These are phyloP conservation scores for Mycena haematopus DNA, from an alignment of 768 basidiomycete genomes.

Conservation along the genomic window DNA sequence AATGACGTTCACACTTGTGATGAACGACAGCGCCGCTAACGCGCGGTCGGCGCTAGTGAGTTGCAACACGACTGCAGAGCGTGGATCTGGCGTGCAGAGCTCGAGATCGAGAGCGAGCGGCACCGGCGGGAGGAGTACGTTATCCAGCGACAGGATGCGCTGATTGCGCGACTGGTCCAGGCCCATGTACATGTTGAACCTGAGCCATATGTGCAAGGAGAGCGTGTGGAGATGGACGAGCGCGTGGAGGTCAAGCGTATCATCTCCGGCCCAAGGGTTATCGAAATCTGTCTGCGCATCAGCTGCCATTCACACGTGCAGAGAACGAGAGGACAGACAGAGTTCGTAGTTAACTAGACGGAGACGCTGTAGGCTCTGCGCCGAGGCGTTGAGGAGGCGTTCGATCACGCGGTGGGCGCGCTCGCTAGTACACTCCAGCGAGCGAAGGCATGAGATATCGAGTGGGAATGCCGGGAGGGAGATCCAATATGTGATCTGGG, in stretches of 20 bases:
- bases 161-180: not conserved
- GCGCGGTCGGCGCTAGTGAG: not conserved
- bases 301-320: not conserved
- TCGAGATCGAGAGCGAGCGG: not conserved
- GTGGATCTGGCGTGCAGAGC: not conserved
- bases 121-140: not conserved
- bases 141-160: not conserved
- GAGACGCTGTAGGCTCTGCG: too few species aligned
- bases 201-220: too few species aligned
- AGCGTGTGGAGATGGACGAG: not conserved
- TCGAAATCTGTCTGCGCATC: not conserved
- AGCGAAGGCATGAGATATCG: too few species aligned
- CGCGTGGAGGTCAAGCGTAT: not conserved
- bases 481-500: too few species aligned
- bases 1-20: not conserved
- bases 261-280: too few species aligned
- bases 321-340: too few species aligned
- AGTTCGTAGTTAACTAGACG: too few species aligned
- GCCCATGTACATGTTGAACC: too few species aligned
- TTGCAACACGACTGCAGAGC: not conserved
- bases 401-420: too few species aligned
- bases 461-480: too few species aligned
- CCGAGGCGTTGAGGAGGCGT: too few species aligned
- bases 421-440: too few species aligned
- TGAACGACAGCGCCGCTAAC: not conserved